phyloP scores from a whole-genome alignment of 495 filamentous ascomycete species.

The Entonaema liquescens region DNA sequence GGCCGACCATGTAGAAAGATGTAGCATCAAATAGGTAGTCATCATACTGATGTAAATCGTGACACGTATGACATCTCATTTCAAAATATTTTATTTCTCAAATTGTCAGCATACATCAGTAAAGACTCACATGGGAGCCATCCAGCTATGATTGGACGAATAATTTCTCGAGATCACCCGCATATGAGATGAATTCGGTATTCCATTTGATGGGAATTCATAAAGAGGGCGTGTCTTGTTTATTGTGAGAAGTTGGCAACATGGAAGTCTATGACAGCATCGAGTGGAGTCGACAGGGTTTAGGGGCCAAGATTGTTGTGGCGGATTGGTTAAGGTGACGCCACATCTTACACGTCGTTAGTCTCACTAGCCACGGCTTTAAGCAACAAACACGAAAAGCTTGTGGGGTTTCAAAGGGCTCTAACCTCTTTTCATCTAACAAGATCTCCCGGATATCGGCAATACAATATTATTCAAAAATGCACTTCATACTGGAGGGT shows the following conservation, averaged over 20 bases:
- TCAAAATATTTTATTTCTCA: not conserved
- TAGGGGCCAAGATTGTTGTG: not conserved
- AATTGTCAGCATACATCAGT: not conserved
- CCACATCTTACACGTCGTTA: slow-evolving; percentile 17
- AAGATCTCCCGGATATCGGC: slow-evolving; percentile 25
- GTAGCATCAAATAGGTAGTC: no score
- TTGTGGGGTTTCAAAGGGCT: not conserved
- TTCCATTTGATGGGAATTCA: not conserved
- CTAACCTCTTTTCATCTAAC: not conserved
- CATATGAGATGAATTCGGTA: slow-evolving; percentile 10
- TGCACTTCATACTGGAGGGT: slow-evolving; percentile 12
- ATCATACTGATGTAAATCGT: slow-evolving; percentile 26
- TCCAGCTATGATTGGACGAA: not conserved
- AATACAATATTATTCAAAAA: slow-evolving; percentile 10
- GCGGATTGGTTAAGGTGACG: slow-evolving; percentile 24
- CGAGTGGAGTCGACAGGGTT: not conserved
- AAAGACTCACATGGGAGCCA: not conserved
- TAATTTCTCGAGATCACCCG: slow-evolving; percentile 3
- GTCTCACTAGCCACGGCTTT: slow-evolving; percentile 34
- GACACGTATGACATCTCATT: slow-evolving; percentile 6
- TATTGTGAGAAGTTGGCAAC: slow-evolving; percentile 27
- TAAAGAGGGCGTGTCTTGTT: not conserved
- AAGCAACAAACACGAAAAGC: not conserved
- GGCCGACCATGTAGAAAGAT: no score
- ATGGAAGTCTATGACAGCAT: slow-evolving; percentile 44